Evolutionary conservation across 2,329 filamentous ascomycete genomes (phyloP).

Genomic region (Penicillium sp.): DNA sequence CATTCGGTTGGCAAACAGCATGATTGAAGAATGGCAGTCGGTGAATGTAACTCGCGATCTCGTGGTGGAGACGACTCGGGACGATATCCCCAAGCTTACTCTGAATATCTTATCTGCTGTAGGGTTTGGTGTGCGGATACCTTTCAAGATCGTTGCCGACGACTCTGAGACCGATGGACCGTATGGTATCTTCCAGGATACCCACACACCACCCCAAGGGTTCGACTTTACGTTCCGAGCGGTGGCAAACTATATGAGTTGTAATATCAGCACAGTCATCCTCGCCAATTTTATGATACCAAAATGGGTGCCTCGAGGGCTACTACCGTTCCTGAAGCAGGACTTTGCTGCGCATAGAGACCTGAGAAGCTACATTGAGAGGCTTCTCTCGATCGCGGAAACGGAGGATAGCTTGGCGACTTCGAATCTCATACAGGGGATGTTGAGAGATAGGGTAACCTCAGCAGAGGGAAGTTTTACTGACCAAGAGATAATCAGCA

Average conservation of each 20-base stretch:
- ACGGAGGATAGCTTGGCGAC: conserved; percentile 27
- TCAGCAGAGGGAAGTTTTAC: conserved; percentile 9
- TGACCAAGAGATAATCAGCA: conserved; percentile 53
- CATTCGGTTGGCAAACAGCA: conserved; percentile 36
- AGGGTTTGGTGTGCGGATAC: conserved; percentile 39
- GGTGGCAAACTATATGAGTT: conserved; percentile 33
- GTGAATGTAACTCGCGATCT: not conserved
- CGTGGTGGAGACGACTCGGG: conserved; percentile 26
- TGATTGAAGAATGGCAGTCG: conserved; percentile 33
- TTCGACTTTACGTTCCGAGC: conserved; percentile 29
- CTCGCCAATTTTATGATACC: conserved; percentile 26
- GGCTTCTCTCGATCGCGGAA: conserved; percentile 23
- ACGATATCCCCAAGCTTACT: conserved; percentile 42
- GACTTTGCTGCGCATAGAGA: conserved; percentile 36
- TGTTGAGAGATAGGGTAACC: conserved; percentile 12
- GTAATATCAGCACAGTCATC: conserved; percentile 15
- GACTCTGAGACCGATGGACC: conserved; percentile 18
- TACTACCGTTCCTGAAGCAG: conserved; percentile 37
- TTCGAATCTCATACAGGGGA: conserved; percentile 23
- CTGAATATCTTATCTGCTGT: conserved; percentile 45
- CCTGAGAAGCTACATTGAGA: conserved; percentile 23
- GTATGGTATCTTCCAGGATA: conserved; percentile 29
- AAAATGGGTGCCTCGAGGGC: conserved; percentile 25
- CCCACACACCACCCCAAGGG: conserved; percentile 21
- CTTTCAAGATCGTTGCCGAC: conserved; percentile 22